Base-by-base conservation (phyloP, 176 grass and related monocot genomes). In the Areca catechu region DNA sequence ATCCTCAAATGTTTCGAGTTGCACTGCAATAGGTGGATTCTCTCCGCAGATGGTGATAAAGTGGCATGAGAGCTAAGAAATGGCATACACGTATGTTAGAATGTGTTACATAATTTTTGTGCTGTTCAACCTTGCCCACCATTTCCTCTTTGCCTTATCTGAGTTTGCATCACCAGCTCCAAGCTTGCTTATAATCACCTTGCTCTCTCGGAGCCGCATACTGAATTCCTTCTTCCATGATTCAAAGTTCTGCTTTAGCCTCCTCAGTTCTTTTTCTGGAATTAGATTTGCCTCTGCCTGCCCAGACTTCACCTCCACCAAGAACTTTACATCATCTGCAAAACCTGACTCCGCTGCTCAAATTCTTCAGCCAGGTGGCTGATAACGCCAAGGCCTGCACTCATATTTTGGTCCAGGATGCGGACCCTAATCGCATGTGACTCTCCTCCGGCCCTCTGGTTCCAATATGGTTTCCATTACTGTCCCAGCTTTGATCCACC, bases 261-360 rank as follows among this genome's bases (percentile, higher is more conserved):
- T 62, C 37, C 78, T 80, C 61, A 97, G 62, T 50, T 98, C 93
- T 72, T 72, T 82, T 22, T 98, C 93, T 1, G 87, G 93, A 82
- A 92, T 88, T 65, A 98, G 55, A 72, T 68, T 82, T 24, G 83
- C 87, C 3, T 91, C 83, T 0, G 76, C 86, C 56, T 88, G 71
- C 23, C 93, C 87, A 5, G 93, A 91, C 68, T 92, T 98, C 34
- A 88, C 83, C 80, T 98, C 93, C 53, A 98, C 78, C 81, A 98
- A 60, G 58, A 98, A 92, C 67, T 80, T 92, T 29, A 78, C 28
- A 0, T 98, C 93, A 19, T 92, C 87, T 3, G 75, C 81, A 53
- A 98, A 34, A 98, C 93, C 57, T 98, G 80, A 3, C 68, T 92
- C 55, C 87, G 78, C 56, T 92, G 86, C 34, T 85, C 87, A 4